Base-by-base conservation (phyloP, 2,329 filamentous ascomycete genomes). In the Calonectria hawksworthii region DNA sequence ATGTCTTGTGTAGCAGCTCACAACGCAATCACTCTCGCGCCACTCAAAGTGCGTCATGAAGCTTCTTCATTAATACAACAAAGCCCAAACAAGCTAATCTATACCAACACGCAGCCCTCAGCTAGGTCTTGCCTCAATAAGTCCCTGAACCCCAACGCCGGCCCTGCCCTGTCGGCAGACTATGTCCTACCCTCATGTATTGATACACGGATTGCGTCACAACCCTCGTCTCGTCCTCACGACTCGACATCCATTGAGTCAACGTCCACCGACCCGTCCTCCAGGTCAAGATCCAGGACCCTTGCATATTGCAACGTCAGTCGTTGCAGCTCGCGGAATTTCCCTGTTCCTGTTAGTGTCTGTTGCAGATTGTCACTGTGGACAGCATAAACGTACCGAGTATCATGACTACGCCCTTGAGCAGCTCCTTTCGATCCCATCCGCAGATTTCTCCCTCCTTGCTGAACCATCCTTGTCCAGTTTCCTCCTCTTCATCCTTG, bases 251-350 rank as follows among this genome's bases (percentile, higher is more conserved):
- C 86, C 86, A 88, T 88, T 10, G 85, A 83, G 70, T 86, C 87
- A 23, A 85, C 86, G 21, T 87, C 87, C 16, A 83, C 80, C 14
- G 86, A 84, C 21, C 88, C 86, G 26, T 88, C 87, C 59, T 89
- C 87, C 8, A 88, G 78, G 9, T 88, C 89, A 47, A 95, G 87
- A 71, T 94, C 94, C 28, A 98, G 88, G n/a, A 96, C 88, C 76
- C 95, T 92, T 16, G 96, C 96, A 84, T 99, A 99, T 76, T 98
- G 96, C 32, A 98, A 95, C n/a, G 95, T 98, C 52, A 98, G 91
- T 32, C 97, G 91, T 85, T 99, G 97, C 36, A 99, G 89, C 83
- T 99, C 98, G 72, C 97, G 93, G 86, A 97, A 96, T 92, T 99
- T 99, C 74, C 95, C 96, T 98, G 79, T 38, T 32, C 10, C 13